Percentiles rank a stretch among this genome's conserved stretches.
These are phyloP conservation scores for Ogataea nakhonphanomensis DNA, from an alignment of 805 yeast species.

Conservation along the genomic window DNA sequence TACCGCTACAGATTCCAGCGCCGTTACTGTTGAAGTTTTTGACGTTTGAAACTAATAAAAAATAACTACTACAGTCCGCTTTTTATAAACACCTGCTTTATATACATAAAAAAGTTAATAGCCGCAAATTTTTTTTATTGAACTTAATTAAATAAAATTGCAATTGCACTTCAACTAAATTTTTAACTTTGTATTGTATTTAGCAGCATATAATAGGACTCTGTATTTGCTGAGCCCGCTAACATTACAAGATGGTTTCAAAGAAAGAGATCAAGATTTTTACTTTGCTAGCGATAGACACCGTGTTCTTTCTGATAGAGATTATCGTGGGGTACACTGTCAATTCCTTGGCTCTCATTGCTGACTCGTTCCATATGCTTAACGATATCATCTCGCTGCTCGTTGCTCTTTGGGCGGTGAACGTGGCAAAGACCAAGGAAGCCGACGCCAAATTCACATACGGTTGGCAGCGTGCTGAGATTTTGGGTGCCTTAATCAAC, in stretches of 20 bases:
- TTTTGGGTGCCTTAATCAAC: conserved; percentile 88
- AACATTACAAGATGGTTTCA: conserved; percentile 9
- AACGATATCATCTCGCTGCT: conserved; percentile 87
- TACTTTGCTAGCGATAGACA: conserved; percentile 69
- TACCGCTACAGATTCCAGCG: conserved; percentile 61
- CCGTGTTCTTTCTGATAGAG: conserved; percentile 81
- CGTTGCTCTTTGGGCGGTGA: conserved; percentile 95
- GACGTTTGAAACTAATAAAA: conserved; percentile 18
- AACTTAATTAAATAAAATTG: background rate
- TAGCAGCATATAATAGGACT: no score
- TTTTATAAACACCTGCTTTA: no score
- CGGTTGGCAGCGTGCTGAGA: conserved; percentile 98
- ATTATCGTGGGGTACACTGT: conserved; percentile 85
- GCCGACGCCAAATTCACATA: conserved; percentile 91
- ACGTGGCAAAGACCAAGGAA: conserved; percentile 73
- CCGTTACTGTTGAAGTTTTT: conserved; percentile 74
- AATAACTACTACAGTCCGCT: background rate
- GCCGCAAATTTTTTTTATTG: background rate
- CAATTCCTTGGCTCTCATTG: conserved; percentile 89
- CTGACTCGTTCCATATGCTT: conserved; percentile 97
- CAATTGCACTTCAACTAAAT: background rate
- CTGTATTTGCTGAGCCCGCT: background rate
- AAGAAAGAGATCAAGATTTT: conserved; percentile 68
- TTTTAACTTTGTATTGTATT: background rate
- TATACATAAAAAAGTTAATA: no score